Evolutionary conservation across 169 alveolate species (phyloP).

Genomic region (Condylostoma magnum): DNA sequence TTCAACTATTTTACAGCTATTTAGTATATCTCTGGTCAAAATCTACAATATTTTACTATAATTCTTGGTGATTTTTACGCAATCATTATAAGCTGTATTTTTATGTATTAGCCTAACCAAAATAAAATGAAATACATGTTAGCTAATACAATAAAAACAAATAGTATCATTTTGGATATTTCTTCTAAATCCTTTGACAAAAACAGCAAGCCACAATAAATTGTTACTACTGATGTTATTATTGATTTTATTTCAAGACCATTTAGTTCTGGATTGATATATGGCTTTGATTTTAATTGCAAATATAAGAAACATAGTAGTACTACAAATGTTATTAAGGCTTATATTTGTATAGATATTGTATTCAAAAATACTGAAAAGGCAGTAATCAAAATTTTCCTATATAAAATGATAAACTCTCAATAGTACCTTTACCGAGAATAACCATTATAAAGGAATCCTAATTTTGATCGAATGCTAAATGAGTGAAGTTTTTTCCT

Average conservation of each 20-base stretch:
- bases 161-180: not conserved
- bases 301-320: conserved; percentile 1
- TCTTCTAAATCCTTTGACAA: not conserved
- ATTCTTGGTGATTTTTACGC: no score
- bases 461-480: conserved; percentile 20
- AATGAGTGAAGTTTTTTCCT: not conserved
- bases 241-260: conserved; percentile 21
- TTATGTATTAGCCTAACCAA: no score
- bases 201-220: conserved; percentile 31
- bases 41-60: no score
- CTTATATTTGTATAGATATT: conserved; percentile 26
- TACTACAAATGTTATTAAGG: conserved; percentile 28
- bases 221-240: conserved; percentile 23
- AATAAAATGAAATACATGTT: not conserved
- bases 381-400: conserved; percentile 38
- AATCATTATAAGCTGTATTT: no score
- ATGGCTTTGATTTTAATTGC: conserved; percentile 24
- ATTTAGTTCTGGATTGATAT: conserved; percentile 1
- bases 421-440: conserved; percentile 21
- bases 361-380: conserved; percentile 31
- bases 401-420: conserved; percentile 42
- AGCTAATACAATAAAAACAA: not conserved
- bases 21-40: no score
- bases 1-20: no score
- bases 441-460: conserved; percentile 42